Evolutionary conservation across 2,329 filamentous ascomycete genomes (phyloP).

Genomic region (Colletotrichum sp.): DNA sequence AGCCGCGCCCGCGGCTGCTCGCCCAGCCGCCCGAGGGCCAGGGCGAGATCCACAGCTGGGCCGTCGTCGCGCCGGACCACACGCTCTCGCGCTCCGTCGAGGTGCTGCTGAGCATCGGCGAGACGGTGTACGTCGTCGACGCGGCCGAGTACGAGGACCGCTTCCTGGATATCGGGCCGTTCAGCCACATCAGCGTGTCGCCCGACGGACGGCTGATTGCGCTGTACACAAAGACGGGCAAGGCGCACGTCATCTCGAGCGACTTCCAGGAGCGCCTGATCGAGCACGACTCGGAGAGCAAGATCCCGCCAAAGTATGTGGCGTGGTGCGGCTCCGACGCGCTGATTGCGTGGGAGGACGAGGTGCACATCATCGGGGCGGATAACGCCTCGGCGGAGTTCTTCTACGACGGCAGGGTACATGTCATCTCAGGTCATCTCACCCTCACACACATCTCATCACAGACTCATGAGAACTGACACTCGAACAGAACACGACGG

Average conservation of each 20-base stretch:
- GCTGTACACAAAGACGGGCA: conserved; percentile 84
- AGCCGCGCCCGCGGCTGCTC: conserved; percentile 85
- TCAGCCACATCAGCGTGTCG: conserved; percentile 88
- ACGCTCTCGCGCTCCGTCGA: conserved; percentile 94
- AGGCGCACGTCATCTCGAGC: conserved; percentile 90
- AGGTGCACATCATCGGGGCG: conserved; percentile 91
- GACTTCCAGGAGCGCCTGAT: conserved; percentile 93
- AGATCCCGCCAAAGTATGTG: conserved; percentile 84
- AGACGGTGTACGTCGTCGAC: conserved; percentile 87
- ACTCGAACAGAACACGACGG: conserved; percentile 70
- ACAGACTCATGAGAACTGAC: conserved; percentile 21
- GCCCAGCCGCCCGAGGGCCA: conserved; percentile 78
- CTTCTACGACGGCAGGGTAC: conserved; percentile 90
- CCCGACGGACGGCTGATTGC: conserved; percentile 89
- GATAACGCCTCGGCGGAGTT: conserved; percentile 77
- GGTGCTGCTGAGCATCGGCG: conserved; percentile 82
- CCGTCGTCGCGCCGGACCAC: conserved; percentile 83
- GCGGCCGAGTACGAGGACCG: conserved; percentile 90
- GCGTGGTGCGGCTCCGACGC: conserved; percentile 98
- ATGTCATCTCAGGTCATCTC: conserved; percentile 78
- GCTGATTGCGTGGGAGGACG: conserved; percentile 96
- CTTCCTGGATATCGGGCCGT: conserved; percentile 89
- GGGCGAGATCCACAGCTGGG: conserved; percentile 86
- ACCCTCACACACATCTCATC: neutral
- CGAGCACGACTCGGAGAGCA: conserved; percentile 88